Conservation (phyloP, 352 stramenopile genomes). For the Phytophthora palmivora region DNA sequence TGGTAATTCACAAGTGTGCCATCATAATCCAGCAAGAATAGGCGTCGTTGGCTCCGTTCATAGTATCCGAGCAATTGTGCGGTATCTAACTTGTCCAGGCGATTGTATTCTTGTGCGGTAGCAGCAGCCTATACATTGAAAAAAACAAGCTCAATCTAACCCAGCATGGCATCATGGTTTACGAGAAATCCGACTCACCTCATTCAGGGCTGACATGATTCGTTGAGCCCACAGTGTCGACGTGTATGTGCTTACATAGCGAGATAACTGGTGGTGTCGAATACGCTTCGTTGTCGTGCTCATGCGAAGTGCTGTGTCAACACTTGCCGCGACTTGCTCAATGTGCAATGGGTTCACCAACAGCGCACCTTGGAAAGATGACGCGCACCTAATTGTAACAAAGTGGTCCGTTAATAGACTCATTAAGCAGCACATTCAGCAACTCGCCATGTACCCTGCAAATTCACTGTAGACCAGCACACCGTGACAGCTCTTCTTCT, state of each 20-base stretch:
- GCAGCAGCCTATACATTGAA: constrained; percentile 47
- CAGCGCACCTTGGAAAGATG: constrained; percentile 88
- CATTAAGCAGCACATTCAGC: not conserved
- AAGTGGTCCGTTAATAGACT: constrained; percentile 6
- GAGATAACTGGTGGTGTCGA: constrained; percentile 82
- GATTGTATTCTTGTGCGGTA: constrained; percentile 86
- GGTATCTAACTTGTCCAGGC: constrained; percentile 87
- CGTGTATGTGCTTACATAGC: constrained; percentile 92
- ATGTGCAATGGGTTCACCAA: constrained; percentile 92
- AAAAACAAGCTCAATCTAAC: not conserved
- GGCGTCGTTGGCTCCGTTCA: constrained; percentile 77
- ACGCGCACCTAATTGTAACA: constrained; percentile 65
- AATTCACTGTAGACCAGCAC: constrained; percentile 93
- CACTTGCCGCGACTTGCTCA: constrained; percentile 86
- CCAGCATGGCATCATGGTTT: not conserved
- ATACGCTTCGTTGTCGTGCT: constrained; percentile 89
- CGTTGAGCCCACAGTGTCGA: constrained; percentile 86
- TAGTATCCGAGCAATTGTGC: constrained; percentile 86
- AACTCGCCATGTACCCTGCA: constrained; percentile 55
- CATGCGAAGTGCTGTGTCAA: constrained; percentile 88
- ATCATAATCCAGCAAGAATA: constrained; percentile 90
- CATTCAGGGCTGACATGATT: constrained; percentile 85
- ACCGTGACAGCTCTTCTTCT: constrained; percentile 83
- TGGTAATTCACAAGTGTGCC: constrained; percentile 85
- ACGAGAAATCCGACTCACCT: constrained; percentile 33